Conservation (phyloP, 306 rosid genomes). For the Acacia melanoxylon region DNA sequence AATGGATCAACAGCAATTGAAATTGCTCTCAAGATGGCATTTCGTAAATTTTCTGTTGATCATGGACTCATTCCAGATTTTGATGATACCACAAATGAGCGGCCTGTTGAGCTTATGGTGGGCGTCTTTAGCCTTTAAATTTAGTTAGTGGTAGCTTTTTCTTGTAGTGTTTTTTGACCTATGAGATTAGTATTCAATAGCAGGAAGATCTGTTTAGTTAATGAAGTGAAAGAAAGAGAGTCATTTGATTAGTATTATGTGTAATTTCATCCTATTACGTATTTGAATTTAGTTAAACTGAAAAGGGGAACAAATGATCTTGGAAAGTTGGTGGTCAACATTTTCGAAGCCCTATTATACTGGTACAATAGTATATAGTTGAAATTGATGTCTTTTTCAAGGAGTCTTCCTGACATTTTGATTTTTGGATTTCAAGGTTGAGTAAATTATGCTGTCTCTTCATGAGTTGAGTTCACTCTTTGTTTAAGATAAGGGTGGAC, state of each 20-base stretch:
- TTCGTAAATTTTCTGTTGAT: slow-evolving; percentile 83
- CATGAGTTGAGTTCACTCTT: not conserved
- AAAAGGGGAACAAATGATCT: not conserved
- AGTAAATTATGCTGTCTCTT: not conserved
- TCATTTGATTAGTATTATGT: not conserved
- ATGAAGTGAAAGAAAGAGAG: slow-evolving; percentile 8
- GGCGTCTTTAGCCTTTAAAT: slow-evolving; percentile 36
- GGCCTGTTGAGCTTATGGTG: slow-evolving; percentile 66
- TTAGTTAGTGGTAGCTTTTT: slow-evolving; percentile 21
- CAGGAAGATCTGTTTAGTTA: slow-evolving; percentile 10
- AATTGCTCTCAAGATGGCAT: slow-evolving; percentile 97
- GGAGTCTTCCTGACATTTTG: slow-evolving; percentile 5
- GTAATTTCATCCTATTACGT: not conserved
- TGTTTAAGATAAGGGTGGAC: not conserved
- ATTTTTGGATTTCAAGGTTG: not conserved
- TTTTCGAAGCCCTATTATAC: not conserved
- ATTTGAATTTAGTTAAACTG: not conserved
- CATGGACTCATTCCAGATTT: slow-evolving; percentile 54
- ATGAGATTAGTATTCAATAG: slow-evolving; percentile 8
- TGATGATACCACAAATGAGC: slow-evolving; percentile 44
- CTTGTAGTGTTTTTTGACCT: slow-evolving; percentile 7
- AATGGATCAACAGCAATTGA: slow-evolving; percentile 97
- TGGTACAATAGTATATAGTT: not conserved
- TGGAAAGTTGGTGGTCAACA: slow-evolving; percentile 2
- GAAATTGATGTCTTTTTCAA: not conserved